Evolutionary conservation across 2,329 filamentous ascomycete species (phyloP).

Genomic region (Diplodia mutila): DNA sequence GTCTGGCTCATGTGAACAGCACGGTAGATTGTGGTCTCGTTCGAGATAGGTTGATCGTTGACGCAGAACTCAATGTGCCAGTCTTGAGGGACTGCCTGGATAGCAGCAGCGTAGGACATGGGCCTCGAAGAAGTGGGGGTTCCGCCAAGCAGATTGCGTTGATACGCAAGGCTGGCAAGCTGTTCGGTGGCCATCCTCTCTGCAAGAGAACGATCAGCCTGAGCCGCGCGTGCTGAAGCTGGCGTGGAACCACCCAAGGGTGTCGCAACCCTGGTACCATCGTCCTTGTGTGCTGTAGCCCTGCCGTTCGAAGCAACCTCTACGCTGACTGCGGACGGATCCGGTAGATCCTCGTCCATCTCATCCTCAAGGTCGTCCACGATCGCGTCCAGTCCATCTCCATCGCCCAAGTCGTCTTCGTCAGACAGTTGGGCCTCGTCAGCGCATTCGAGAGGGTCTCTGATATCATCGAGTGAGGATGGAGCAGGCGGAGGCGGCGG

Average conservation of each 20-base stretch:
- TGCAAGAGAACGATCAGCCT: slow-evolving; percentile 36
- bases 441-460: slow-evolving; percentile 81
- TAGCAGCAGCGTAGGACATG: slow-evolving; percentile 82
- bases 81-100: slow-evolving; percentile 80
- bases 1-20: slow-evolving; percentile 70
- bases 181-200: slow-evolving; percentile 33
- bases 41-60: slow-evolving; percentile 78
- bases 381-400: slow-evolving; percentile 73
- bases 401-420: slow-evolving; percentile 69
- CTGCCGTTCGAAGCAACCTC: slow-evolving; percentile 86
- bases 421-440: slow-evolving; percentile 85
- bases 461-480: slow-evolving; percentile 22
- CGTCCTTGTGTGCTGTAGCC: slow-evolving; percentile 88
- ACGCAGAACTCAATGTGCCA: slow-evolving; percentile 98
- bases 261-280: slow-evolving; percentile 83
- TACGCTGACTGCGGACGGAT: slow-evolving; percentile 87
- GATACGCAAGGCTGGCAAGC: slow-evolving; percentile 35
- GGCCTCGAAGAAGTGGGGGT: slow-evolving; percentile 58
- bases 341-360: slow-evolving; percentile 71
- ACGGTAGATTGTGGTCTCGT: slow-evolving; percentile 94
- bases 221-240: slow-evolving; percentile 36
- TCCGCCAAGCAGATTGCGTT: slow-evolving; percentile 38
- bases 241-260: slow-evolving; percentile 63
- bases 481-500: slow-evolving; percentile 52
- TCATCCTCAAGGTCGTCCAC: slow-evolving; percentile 91